These are phyloP conservation scores for Centella asiatica DNA, from an alignment of 129 eudicot species.

Conservation along the genomic window DNA sequence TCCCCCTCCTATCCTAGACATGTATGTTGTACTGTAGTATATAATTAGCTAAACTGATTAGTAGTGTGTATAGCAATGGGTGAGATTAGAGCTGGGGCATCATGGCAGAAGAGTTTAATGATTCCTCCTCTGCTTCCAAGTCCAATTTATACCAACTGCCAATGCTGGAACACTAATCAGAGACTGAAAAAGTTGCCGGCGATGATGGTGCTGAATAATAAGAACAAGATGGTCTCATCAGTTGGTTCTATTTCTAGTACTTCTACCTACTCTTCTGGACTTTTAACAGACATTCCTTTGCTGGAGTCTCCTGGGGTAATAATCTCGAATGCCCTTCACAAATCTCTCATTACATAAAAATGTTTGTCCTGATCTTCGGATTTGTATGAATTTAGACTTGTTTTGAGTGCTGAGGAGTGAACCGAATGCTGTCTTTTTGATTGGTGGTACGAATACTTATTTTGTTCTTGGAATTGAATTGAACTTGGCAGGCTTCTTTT, in stretches of 20 bases:
- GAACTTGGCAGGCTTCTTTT: constrained; percentile 67
- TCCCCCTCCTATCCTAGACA: background rate
- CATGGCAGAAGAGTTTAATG: background rate
- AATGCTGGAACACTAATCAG: no score
- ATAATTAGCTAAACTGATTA: no score
- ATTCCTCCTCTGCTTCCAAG: background rate
- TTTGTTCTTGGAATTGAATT: background rate
- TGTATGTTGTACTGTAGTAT: no score
- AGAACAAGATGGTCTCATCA: constrained; percentile 14
- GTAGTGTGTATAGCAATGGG: background rate
- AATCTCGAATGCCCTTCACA: background rate
- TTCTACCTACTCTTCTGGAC: constrained; percentile 54
- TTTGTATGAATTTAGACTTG: no score
- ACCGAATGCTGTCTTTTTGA: no score
- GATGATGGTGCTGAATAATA: background rate
- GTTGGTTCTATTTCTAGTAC: constrained; percentile 33
- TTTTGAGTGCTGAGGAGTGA: no score
- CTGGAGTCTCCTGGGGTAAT: constrained; percentile 61
- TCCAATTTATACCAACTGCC: background rate
- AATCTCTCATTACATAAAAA: constrained; percentile 8
- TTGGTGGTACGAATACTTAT: no score
- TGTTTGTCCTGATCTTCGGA: no score
- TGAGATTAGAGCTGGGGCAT: background rate
- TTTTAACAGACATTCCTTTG: constrained; percentile 65
- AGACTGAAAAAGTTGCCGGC: background rate